A percentile compares a stretch with the other conserved stretches of the same genome.
Conservation (phyloP, 345 rosid genomes). For the Noccaea caerulescens region DNA sequence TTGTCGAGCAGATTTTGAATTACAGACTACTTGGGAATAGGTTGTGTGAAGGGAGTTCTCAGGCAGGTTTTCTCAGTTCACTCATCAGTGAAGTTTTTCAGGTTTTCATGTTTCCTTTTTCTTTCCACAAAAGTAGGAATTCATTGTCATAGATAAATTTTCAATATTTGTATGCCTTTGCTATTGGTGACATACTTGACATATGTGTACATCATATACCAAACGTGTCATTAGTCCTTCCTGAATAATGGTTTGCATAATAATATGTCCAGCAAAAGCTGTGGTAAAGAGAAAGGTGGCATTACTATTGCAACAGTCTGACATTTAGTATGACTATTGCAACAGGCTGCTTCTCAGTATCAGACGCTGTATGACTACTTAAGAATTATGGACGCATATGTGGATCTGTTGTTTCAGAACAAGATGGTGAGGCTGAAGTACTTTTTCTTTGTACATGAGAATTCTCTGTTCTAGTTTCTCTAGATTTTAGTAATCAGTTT, state of each 20-base stretch:
- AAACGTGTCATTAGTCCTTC: constrained; percentile 16
- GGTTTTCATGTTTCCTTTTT: constrained; percentile 50
- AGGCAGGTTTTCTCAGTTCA: constrained; percentile 45
- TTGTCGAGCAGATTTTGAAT: constrained; percentile 65
- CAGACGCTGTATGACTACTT: constrained; percentile 69
- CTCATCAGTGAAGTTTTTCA: constrained; percentile 62
- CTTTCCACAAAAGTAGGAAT: constrained; percentile 18
- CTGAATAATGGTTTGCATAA: constrained; percentile 1
- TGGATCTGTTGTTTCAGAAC: constrained; percentile 76
- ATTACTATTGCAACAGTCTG: constrained; percentile 23
- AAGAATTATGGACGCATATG: constrained; percentile 77
- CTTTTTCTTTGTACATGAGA: constrained; percentile 12
- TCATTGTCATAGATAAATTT: constrained; percentile 3
- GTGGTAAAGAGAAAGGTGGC: constrained; percentile 19
- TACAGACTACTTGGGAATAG: constrained; percentile 86
- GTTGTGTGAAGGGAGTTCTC: constrained; percentile 60
- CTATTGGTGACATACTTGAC: constrained; percentile 20
- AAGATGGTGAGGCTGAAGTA: constrained; percentile 60
- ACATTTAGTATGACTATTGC: constrained; percentile 26
- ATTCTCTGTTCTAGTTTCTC: constrained; percentile 23
- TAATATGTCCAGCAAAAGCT: constrained; percentile 24
- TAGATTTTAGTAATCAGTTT: background rate
- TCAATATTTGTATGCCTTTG: constrained; percentile 11
- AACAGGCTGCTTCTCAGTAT: constrained; percentile 62
- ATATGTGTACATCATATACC: constrained; percentile 4